Evolutionary conservation across 2,329 filamentous ascomycete genomes (phyloP).

Genomic region (Ceratocystiopsis sp.): DNA sequence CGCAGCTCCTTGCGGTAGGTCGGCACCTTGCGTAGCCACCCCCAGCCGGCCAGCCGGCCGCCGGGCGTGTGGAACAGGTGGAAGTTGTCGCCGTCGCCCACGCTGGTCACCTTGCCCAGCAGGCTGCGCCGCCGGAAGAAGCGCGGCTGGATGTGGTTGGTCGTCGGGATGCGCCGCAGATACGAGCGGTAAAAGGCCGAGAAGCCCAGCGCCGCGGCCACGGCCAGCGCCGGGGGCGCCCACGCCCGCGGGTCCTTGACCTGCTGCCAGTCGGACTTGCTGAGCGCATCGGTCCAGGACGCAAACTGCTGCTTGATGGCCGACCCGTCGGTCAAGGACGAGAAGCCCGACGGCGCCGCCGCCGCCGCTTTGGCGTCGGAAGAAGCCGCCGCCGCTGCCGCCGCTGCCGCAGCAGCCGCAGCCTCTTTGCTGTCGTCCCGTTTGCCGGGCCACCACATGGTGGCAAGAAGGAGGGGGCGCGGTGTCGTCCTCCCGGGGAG

Average conservation of each 20-base stretch:
- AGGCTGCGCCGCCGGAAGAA: conserved; percentile 62
- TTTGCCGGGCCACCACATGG: conserved; percentile 9
- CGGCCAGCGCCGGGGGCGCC: conserved; percentile 35
- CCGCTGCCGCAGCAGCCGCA: neutral
- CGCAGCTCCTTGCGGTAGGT: conserved; percentile 49
- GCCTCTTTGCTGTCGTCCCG: conserved; percentile 2
- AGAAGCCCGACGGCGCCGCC: neutral
- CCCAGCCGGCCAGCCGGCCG: conserved; percentile 77
- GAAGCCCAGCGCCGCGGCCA: conserved; percentile 34
- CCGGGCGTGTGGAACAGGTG: conserved; percentile 88
- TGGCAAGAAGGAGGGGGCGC: neutral
- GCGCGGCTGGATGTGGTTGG: conserved; percentile 54
- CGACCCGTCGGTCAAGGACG: neutral
- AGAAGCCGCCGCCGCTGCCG: neutral
- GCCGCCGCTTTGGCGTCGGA: neutral
- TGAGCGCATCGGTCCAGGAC: conserved; percentile 25
- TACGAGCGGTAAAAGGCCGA: conserved; percentile 54
- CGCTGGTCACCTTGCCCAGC: conserved; percentile 76
- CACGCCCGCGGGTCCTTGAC: conserved; percentile 37
- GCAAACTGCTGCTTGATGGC: neutral
- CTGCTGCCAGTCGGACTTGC: conserved; percentile 33
- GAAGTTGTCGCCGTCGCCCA: conserved; percentile 94
- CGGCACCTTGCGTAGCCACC: conserved; percentile 69
- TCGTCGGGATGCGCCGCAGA: conserved; percentile 67
- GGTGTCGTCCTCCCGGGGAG: neutral